Conservation (phyloP, 176 grass and related monocot species). For the Tillandsia leiboldiana region DNA sequence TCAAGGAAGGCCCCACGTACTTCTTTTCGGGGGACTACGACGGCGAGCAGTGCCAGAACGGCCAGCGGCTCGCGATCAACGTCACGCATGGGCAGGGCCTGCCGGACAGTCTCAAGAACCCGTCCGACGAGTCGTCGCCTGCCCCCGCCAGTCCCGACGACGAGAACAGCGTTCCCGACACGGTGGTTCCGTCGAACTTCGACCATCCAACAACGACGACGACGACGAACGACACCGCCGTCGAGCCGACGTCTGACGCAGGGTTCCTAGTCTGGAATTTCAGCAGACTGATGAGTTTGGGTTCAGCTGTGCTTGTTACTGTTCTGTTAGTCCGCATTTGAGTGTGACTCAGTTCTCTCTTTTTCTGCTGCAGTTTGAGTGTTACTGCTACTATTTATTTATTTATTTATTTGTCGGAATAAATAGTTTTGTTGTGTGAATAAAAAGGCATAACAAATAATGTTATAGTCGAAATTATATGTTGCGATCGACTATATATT, state of each 20-base stretch:
- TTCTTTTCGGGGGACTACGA: slow-evolving; percentile 91
- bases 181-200: slow-evolving; percentile 39
- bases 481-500: too few relatives aligned
- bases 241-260: not conserved
- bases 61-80: slow-evolving; percentile 62
- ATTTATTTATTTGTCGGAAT: too few relatives aligned
- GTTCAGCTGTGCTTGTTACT: not conserved
- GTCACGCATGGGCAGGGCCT: slow-evolving; percentile 74
- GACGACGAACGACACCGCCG: slow-evolving; percentile 1
- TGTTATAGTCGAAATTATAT: too few relatives aligned
- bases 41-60: slow-evolving; percentile 76
- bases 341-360: too few relatives aligned
- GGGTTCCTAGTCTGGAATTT: slow-evolving; percentile 1
- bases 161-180: not conserved
- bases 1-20: slow-evolving; percentile 59
- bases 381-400: too few relatives aligned
- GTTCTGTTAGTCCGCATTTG: not conserved
- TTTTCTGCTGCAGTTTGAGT: too few relatives aligned
- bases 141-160: slow-evolving; percentile 25
- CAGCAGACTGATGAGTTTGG: not conserved
- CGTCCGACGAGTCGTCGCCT: slow-evolving; percentile 20
- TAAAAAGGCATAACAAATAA: too few relatives aligned
- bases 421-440: too few relatives aligned
- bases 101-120: slow-evolving; percentile 57
- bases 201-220: slow-evolving; percentile 48